Conservation (phyloP, 805 yeast species). For the Candida chauliodis region DNA sequence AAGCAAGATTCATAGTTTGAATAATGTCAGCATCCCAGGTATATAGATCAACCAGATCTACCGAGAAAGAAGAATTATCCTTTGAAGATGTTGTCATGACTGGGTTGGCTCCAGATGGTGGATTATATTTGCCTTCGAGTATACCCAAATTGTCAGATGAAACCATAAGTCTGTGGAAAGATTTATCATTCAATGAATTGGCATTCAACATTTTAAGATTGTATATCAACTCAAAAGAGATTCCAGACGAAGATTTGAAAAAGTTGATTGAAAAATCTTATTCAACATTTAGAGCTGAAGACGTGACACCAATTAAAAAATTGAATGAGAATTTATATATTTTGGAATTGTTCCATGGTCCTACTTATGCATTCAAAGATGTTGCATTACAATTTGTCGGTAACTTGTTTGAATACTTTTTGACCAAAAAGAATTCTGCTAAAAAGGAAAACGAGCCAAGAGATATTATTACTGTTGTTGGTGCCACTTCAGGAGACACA, state of each 20-base stretch:
- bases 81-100: conserved; percentile 82
- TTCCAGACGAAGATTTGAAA: conserved; percentile 65
- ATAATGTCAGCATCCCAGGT: conserved; percentile 40
- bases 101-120: conserved; percentile 96
- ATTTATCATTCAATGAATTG: conserved; percentile 75
- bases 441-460: conserved; percentile 51
- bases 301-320: conserved; percentile 82
- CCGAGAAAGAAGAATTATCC: conserved; percentile 46
- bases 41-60: conserved; percentile 79
- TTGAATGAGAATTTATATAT: conserved; percentile 65
- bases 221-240: conserved; percentile 71
- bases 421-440: conserved; percentile 65
- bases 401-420: conserved; percentile 89
- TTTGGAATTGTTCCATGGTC: conserved; percentile 96
- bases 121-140: conserved; percentile 81
- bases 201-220: conserved; percentile 84
- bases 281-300: conserved; percentile 81
- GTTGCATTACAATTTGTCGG: conserved; percentile 98
- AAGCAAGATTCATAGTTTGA: not conserved
- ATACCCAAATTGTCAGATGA: conserved; percentile 66
- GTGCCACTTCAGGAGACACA: conserved; percentile 99
- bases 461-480: conserved; percentile 90
- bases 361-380: conserved; percentile 98
- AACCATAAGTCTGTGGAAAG: conserved; percentile 64
- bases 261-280: conserved; percentile 67